Base-by-base conservation (phyloP, 2,329 filamentous ascomycete genomes). In the Bipolaris oryzae region DNA sequence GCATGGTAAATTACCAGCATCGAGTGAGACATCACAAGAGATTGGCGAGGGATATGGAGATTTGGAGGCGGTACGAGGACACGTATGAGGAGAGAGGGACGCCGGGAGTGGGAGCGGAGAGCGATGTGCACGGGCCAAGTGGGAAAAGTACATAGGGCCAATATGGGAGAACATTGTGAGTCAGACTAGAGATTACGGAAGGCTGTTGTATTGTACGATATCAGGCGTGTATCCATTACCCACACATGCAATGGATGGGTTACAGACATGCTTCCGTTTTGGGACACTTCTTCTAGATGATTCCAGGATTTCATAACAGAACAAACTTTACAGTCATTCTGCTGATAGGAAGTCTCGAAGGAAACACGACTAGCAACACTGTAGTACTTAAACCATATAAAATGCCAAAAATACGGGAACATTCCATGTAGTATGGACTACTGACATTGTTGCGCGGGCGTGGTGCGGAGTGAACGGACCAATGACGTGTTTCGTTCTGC, bases 11-110 rank as follows among this genome's bases (percentile, higher is more conserved):
- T 57, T 91, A 90, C 67, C 89, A 92, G 74, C 80, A 86, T 11
- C 79, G 80, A 42, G 78, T 92, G 61, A 81, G 89, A 58, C 82
- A 86, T 71, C 84, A 89, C 67, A 85, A 87, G 69, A 84, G 88
- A 57, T 72, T 88, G 55, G 79, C 84, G 45, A 79, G 84, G 33
- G 87, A 92, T 61, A 82, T 85, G 69, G 88, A 88, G 18, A 84
- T 87, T 56, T 91, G 89, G 89, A 79, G 87, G 57, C 80, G 80
- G 42, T 89, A 88, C 62, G 87, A 91, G 75, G 80, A 84, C 57
- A 86, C 89, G 58, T 83, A 80, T 59, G 77, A 79, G 60, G 78
- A 81, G 50, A 60, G 60, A 35, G 77, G 74, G 1, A 74, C 73
- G 46, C 73, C 75, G 1, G 74, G 73, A 0, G 75, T 76, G 7